Conservation (phyloP, 2,329 filamentous ascomycete species). For the Colletotrichum simmondsii region DNA sequence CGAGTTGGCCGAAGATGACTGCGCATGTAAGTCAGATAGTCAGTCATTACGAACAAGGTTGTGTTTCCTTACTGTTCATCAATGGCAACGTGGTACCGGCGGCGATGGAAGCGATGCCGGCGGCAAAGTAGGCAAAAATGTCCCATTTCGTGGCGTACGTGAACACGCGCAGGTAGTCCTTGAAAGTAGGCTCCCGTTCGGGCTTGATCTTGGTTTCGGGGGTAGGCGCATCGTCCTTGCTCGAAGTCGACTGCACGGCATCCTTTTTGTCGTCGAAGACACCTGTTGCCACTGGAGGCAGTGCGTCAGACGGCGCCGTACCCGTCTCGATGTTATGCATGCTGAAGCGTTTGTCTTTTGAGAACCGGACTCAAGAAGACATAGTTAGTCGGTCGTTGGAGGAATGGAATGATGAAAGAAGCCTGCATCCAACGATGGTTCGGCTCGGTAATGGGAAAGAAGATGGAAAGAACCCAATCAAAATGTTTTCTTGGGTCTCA, state of each 20-base stretch:
- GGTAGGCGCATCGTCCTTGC: slow-evolving; percentile 41
- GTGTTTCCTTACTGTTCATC: slow-evolving; percentile 62
- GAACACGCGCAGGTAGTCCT: slow-evolving; percentile 64
- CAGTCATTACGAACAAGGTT: slow-evolving; percentile 50
- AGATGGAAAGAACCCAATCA: not conserved
- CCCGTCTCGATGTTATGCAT: slow-evolving; percentile 10
- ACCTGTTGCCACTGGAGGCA: not conserved
- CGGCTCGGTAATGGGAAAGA: not conserved
- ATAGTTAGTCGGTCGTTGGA: not conserved
- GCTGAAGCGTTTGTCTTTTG: not conserved
- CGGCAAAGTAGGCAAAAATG: slow-evolving; percentile 57
- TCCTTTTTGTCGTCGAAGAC: slow-evolving; percentile 15
- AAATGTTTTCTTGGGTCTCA: not conserved
- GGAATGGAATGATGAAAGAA: not conserved
- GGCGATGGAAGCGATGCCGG: slow-evolving; percentile 59
- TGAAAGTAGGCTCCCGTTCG: slow-evolving; percentile 56
- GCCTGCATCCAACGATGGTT: not conserved
- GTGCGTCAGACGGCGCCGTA: not conserved
- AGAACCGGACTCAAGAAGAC: not conserved
- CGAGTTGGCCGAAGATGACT: slow-evolving; percentile 49
- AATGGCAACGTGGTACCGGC: slow-evolving; percentile 66
- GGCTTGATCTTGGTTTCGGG: slow-evolving; percentile 49
- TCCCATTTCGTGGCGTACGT: slow-evolving; percentile 65
- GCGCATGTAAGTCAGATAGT: not conserved
- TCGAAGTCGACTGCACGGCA: not conserved